phyloP scores from a whole-genome alignment of 2,329 filamentous ascomycete genomes.

The Boeremia lycopersici region DNA sequence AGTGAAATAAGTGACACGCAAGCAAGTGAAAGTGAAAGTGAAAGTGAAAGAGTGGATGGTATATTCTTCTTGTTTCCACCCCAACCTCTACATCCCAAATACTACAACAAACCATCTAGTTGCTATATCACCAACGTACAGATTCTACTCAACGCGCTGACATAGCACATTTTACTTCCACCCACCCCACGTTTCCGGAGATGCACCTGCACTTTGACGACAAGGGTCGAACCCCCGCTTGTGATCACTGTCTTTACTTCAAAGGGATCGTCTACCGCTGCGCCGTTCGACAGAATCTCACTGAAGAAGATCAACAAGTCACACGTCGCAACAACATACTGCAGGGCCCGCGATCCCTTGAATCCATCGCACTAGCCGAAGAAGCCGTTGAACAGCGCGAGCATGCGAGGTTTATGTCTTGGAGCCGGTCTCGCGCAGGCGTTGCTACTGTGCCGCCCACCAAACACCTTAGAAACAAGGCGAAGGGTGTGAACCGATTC shows the following conservation, averaged over 20 bases:
- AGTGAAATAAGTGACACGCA: too few species aligned
- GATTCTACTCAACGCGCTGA: too few species aligned
- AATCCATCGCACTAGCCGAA: not conserved
- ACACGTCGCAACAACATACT: not conserved
- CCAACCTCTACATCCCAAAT: too few species aligned
- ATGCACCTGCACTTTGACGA: not conserved
- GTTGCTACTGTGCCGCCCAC: not conserved
- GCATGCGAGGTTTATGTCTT: not conserved
- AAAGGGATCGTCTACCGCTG: not conserved
- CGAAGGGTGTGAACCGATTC: not conserved
- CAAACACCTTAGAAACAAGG: not conserved
- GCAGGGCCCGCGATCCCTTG: not conserved
- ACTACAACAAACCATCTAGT: too few species aligned
- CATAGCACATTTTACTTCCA: too few species aligned
- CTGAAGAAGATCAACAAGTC: not conserved
- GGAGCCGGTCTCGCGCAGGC: not conserved
- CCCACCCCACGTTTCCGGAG: too few species aligned
- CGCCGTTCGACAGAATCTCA: not conserved
- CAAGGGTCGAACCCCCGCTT: not conserved
- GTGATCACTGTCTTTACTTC: conserved; percentile 5
- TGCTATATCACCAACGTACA: too few species aligned
- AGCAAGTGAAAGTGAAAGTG: too few species aligned
- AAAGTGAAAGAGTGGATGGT: too few species aligned
- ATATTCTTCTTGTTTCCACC: too few species aligned
- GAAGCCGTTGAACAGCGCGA: not conserved